Percentiles rank a stretch among this genome's conserved stretches.
Conservation (phyloP, 176 grass and related monocot species). For the Tillandsia fasciculata region DNA sequence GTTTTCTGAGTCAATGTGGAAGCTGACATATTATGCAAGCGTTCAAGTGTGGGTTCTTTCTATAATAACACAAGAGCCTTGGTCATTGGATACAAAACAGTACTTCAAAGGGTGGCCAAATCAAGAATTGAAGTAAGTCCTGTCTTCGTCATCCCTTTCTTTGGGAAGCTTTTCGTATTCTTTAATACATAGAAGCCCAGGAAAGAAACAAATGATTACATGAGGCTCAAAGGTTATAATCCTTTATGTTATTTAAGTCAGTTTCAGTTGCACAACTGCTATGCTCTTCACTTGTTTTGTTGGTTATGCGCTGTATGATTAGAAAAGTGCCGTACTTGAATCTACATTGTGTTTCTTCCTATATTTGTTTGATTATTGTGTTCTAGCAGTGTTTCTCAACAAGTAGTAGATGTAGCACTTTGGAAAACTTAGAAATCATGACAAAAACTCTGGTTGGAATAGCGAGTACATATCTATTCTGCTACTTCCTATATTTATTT, state of each 20-base stretch:
- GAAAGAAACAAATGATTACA: neutral
- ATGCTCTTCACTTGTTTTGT: neutral
- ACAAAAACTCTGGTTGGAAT: too few relatives aligned
- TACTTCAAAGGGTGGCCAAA: conserved; percentile 84
- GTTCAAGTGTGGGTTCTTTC: conserved; percentile 80
- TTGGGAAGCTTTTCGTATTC: conserved; percentile 7
- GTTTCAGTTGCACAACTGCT: neutral
- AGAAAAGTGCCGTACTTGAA: neutral
- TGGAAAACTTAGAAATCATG: too few relatives aligned
- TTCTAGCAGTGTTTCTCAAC: neutral
- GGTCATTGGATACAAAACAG: conserved; percentile 67
- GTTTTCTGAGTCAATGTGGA: conserved; percentile 98
- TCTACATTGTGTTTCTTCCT: neutral
- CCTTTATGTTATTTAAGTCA: neutral
- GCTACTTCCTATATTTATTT: neutral
- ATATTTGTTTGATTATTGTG: neutral
- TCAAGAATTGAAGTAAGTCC: conserved; percentile 61
- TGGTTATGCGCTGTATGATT: neutral
- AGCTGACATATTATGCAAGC: conserved; percentile 78
- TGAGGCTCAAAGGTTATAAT: neutral
- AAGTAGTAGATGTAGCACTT: too few relatives aligned
- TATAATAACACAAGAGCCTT: conserved; percentile 76
- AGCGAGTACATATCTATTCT: neutral
- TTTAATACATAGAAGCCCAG: too few relatives aligned
- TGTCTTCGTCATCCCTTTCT: neutral